phyloP scores from a whole-genome alignment of 805 yeast species.

The Suhomyces faveliae region DNA sequence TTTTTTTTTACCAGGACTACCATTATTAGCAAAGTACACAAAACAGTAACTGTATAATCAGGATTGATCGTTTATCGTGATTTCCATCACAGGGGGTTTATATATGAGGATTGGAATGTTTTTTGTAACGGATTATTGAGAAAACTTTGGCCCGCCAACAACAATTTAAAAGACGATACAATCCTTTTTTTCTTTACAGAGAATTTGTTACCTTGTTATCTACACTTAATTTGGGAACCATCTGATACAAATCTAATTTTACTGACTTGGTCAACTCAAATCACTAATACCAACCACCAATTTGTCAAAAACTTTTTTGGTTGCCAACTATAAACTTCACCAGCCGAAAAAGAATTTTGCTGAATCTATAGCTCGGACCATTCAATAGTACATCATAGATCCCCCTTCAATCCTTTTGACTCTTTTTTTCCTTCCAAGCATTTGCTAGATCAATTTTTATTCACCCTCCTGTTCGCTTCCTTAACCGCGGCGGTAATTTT shows the following conservation, averaged over 20 bases:
- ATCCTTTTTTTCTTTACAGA: background rate
- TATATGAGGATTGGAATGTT: slow-evolving; percentile 1
- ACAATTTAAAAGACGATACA: background rate
- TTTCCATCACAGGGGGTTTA: slow-evolving; percentile 2
- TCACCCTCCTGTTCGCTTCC: background rate
- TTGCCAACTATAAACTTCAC: background rate
- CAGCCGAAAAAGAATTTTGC: background rate
- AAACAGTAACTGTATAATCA: slow-evolving; percentile 9
- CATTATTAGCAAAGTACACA: slow-evolving; percentile 9
- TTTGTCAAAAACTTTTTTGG: background rate
- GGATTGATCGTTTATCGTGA: slow-evolving; percentile 10
- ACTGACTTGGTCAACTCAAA: background rate
- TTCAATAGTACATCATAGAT: background rate
- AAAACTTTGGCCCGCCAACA: background rate
- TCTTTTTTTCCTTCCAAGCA: background rate
- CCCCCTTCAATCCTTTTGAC: background rate
- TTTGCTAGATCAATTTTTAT: background rate
- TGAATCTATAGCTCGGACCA: background rate
- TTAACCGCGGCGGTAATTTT: slow-evolving; percentile 1
- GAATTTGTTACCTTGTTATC: background rate
- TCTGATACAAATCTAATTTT: background rate
- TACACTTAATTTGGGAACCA: background rate
- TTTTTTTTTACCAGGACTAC: slow-evolving; percentile 2
- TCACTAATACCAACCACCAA: background rate
- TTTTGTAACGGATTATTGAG: slow-evolving; percentile 3